A percentile compares a stretch with the other conserved stretches of the same genome.
Evolutionary conservation across 1,284 basidiomycete genomes (phyloP).

Genomic region (Cutaneotrichosporon sp.): DNA sequence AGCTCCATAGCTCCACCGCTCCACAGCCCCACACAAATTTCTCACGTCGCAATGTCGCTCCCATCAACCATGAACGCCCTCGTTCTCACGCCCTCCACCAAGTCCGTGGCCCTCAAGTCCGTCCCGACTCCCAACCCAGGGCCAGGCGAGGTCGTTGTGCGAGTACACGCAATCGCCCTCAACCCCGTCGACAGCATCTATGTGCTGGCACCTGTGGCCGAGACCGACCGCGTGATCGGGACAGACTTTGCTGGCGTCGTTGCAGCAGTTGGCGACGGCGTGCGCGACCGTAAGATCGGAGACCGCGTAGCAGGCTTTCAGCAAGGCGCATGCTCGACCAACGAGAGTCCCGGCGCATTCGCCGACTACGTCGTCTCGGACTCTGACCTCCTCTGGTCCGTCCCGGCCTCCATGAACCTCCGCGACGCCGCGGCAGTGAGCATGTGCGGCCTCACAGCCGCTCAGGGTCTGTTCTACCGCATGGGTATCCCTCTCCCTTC

Average conservation of each 20-base stretch:
- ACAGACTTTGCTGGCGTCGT: slow-evolving; percentile 23
- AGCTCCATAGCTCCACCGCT: background rate
- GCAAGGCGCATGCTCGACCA: slow-evolving; percentile 15
- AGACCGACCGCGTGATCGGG: slow-evolving; percentile 16
- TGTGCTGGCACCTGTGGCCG: slow-evolving; percentile 7
- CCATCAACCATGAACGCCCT: slow-evolving; percentile 9
- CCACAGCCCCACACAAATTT: background rate
- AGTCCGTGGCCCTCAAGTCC: background rate
- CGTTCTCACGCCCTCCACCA: slow-evolving; percentile 3
- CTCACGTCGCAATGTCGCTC: background rate
- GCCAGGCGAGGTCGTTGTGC: slow-evolving; percentile 12
- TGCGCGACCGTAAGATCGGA: background rate
- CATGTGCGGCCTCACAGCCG: slow-evolving; percentile 24
- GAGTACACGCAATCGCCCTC: slow-evolving; percentile 20
- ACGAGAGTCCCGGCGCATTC: slow-evolving; percentile 19
- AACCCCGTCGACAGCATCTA: slow-evolving; percentile 22
- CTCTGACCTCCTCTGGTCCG: slow-evolving; percentile 15
- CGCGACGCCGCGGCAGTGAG: slow-evolving; percentile 10
- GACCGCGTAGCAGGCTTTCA: slow-evolving; percentile 17
- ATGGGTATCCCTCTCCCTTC: slow-evolving; percentile 13
- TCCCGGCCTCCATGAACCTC: slow-evolving; percentile 1
- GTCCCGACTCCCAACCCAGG: slow-evolving; percentile 4
- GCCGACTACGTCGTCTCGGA: slow-evolving; percentile 12
- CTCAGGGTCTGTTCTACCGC: slow-evolving; percentile 19
- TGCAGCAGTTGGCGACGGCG: background rate